Conservation (phyloP, 371 early-diverging fungal species). For the Syncephalastrum contaminatum region DNA sequence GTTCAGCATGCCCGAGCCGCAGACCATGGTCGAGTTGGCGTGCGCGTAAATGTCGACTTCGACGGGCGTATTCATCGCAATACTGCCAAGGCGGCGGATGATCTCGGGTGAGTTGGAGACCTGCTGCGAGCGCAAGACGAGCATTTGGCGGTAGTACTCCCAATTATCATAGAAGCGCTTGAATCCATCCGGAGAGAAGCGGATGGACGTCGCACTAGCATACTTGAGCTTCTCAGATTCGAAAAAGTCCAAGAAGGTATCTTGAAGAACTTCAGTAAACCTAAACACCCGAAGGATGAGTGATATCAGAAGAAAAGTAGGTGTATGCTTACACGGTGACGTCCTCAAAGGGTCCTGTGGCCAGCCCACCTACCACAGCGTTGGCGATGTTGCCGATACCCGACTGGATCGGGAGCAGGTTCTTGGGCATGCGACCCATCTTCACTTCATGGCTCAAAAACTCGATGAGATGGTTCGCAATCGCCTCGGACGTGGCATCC, state of each 20-base stretch:
- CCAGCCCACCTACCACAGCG: constrained; percentile 55
- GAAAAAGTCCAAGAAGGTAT: constrained; percentile 55
- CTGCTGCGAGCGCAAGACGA: constrained; percentile 45
- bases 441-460: constrained; percentile 52
- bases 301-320: no score
- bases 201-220: constrained; percentile 55
- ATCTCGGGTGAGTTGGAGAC: constrained; percentile 54
- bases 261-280: constrained; percentile 50
- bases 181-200: constrained; percentile 55
- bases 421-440: constrained; percentile 46
- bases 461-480: constrained; percentile 50
- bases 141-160: constrained; percentile 29
- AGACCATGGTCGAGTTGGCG: constrained; percentile 52
- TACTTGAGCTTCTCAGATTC: constrained; percentile 49
- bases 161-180: constrained; percentile 50
- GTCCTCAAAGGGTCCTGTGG: constrained; percentile 45
- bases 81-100: constrained; percentile 50
- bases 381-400: constrained; percentile 61
- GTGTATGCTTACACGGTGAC: constrained; percentile 43
- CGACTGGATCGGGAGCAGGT: constrained; percentile 49
- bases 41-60: constrained; percentile 45
- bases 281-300: constrained; percentile 13
- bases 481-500: constrained; percentile 42
- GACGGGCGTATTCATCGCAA: constrained; percentile 51
- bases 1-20: constrained; percentile 53